Base-by-base conservation (phyloP, 2,329 filamentous ascomycete species). In the Curvularia hawaiiensis region DNA sequence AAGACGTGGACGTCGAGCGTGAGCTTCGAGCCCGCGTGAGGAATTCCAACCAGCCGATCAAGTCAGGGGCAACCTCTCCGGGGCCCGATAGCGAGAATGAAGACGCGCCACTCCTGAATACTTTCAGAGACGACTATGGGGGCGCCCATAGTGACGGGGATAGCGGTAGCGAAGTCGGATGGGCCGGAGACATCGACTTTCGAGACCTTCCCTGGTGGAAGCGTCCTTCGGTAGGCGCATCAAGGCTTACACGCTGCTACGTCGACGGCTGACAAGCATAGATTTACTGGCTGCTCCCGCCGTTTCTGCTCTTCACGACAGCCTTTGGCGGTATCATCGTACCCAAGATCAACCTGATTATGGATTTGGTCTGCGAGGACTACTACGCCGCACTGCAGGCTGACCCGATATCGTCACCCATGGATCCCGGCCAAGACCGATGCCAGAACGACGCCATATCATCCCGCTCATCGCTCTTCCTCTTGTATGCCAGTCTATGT, bases 261-360 rank as follows among this genome's bases (percentile, higher is more conserved):
- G 33, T 48, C 35, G 48, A 41, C 20, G 24, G 33, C 58, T 66
- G 50, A 56, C 56, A 52, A 30, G 43, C 26, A n/a, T 52, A 78
- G 90, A 85, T 96, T 51, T 91, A 83, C 76, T 98, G 92, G 91
- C 82, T 98, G 4, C 76, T 98, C 8, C 86, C 85, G 0, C 90
- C 92, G 0, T 95, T 93, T 76, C 82, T 90, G 54, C 77, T 97
- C 44, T 94, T 92, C 72, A 91, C 92, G 0, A 80, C 96, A 52
- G 92, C 93, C 0, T 94, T 95, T 75, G 95, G 94, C 31, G 92
- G 91, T 55, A 85, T 91, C 7, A 81, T 95, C 8, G 91, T 97
- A 9, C 93, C 94, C 10, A 95, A 90, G 74, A 82, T 97, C 61
- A 96, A 97, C 70, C 79, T 97, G 77, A 91, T 96, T 61, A 83